Conservation (phyloP, 805 yeast species). For the Teunomyces barrocoloradensis region DNA sequence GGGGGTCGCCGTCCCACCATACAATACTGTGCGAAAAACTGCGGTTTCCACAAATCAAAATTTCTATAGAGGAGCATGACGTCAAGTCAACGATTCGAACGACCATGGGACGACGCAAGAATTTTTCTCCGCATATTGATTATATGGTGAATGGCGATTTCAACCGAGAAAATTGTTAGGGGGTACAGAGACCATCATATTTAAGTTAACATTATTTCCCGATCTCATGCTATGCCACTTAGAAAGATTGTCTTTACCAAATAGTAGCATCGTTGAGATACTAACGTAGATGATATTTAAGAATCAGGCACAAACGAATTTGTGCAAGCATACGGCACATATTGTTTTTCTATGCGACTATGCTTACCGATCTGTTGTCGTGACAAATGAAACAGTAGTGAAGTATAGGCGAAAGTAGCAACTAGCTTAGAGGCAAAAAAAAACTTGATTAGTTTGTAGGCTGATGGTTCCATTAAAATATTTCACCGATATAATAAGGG, state of each 20-base stretch:
- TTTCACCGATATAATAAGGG: background rate
- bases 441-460: background rate
- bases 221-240: too few relatives aligned
- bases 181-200: too few relatives aligned
- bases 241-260: too few relatives aligned
- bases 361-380: background rate
- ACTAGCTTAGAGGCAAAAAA: background rate
- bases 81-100: background rate
- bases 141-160: too few relatives aligned
- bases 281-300: too few relatives aligned
- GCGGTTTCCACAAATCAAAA: background rate
- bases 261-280: too few relatives aligned
- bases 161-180: background rate
- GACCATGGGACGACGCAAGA: too few relatives aligned
- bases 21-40: background rate
- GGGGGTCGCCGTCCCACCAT: too few relatives aligned
- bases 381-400: background rate
- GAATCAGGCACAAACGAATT: too few relatives aligned
- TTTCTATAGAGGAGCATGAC: background rate
- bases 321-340: background rate
- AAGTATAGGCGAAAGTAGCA: background rate
- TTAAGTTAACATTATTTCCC: too few relatives aligned
- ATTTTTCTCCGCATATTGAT: too few relatives aligned
- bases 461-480: background rate
- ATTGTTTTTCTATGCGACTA: background rate